Conservation (phyloP, 192 early-diverging fungal genomes). For the Umbelopsis ramanniana region DNA sequence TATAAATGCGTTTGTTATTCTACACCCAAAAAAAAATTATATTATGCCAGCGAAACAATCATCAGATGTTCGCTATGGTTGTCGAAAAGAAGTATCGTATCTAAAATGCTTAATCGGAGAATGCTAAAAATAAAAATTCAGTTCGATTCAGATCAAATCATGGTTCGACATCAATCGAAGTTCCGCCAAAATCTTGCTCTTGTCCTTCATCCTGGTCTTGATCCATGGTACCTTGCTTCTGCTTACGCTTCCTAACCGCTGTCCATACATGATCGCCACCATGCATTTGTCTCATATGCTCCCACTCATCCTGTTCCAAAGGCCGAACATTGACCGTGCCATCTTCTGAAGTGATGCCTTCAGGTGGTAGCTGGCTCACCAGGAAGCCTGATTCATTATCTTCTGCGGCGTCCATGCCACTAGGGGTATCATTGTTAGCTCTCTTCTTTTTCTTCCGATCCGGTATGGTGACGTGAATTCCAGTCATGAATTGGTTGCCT, state of each 20-base stretch:
- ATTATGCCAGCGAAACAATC: too few species aligned
- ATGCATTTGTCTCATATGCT: slow-evolving; percentile 15
- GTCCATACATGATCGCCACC: slow-evolving; percentile 5
- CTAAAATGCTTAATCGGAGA: not conserved
- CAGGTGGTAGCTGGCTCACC: not conserved
- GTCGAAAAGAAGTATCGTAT: not conserved
- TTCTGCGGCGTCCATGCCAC: slow-evolving; percentile 11
- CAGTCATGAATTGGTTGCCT: not conserved
- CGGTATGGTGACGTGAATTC: not conserved
- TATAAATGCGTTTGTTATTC: too few species aligned
- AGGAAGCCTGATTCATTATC: not conserved
- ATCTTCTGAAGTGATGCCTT: slow-evolving; percentile 10
- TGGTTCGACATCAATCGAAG: not conserved
- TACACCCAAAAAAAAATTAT: too few species aligned
- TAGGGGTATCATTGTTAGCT: not conserved
- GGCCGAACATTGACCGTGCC: slow-evolving; percentile 11
- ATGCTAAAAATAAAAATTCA: not conserved
- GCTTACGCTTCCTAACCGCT: slow-evolving; percentile 7
- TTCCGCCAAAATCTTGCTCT: not conserved
- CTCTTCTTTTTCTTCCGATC: slow-evolving; percentile 13
- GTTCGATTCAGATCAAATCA: not conserved
- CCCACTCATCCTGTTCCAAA: slow-evolving; percentile 12
- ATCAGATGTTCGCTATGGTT: not conserved
- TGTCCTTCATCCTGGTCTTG: not conserved
- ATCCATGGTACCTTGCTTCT: not conserved